phyloP scores from a whole-genome alignment of 1,139 yeast genomes.

The Kodamaea sp. region DNA sequence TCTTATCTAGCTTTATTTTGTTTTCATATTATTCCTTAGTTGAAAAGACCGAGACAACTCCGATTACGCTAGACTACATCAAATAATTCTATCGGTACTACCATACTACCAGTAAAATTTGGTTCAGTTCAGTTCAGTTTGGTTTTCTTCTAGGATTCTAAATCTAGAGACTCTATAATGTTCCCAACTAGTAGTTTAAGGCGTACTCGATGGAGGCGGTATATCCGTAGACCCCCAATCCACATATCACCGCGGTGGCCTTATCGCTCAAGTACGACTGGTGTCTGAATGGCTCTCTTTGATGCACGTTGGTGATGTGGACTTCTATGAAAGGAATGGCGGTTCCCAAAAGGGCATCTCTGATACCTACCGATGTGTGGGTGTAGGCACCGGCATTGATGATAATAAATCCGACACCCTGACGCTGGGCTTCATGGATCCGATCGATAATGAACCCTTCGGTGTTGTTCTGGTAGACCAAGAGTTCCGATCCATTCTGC shows the following conservation, averaged over 20 bases:
- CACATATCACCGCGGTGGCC: constrained; percentile 50
- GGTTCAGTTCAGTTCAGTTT: too few relatives aligned
- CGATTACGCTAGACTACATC: too few relatives aligned
- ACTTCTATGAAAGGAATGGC: constrained; percentile 51
- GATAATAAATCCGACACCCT: constrained; percentile 42
- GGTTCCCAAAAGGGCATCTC: constrained; percentile 50
- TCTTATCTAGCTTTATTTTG: too few relatives aligned
- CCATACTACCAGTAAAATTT: too few relatives aligned
- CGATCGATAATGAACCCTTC: constrained; percentile 51
- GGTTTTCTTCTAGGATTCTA: neutral
- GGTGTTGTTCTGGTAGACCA: constrained; percentile 42
- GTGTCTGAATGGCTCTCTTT: constrained; percentile 52
- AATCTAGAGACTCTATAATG: too few relatives aligned
- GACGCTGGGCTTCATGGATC: constrained; percentile 44
- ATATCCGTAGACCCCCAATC: constrained; percentile 51
- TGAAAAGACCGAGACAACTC: too few relatives aligned
- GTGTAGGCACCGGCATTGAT: constrained; percentile 56
- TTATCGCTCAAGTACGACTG: constrained; percentile 49
- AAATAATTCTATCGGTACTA: too few relatives aligned
- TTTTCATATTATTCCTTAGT: too few relatives aligned
- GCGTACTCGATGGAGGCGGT: constrained; percentile 51
- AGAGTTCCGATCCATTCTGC: constrained; percentile 31
- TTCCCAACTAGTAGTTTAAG: constrained; percentile 36
- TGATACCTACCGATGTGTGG: constrained; percentile 50
- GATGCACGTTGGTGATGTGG: constrained; percentile 52